These are phyloP conservation scores for Beauveria scarabaeidicola DNA, from an alignment of 2,329 filamentous ascomycete species.

Conservation along the genomic window DNA sequence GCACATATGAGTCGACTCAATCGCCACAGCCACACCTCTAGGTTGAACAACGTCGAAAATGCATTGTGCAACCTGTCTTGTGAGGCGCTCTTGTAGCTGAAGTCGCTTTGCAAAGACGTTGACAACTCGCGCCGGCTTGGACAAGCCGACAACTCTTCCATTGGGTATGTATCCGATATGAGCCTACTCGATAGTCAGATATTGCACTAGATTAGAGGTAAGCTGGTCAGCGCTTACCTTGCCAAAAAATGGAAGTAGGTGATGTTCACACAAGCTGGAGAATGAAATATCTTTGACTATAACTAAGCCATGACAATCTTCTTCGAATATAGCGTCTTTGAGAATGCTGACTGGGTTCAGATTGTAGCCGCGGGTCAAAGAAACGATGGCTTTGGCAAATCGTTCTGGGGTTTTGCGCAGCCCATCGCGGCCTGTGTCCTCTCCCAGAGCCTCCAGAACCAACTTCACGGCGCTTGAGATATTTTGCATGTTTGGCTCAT, in stretches of 20 bases:
- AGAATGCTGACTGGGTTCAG: background rate
- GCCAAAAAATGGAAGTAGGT: background rate
- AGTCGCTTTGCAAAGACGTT: background rate
- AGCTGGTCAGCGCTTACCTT: background rate
- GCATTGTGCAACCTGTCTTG: background rate
- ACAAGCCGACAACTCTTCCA: background rate
- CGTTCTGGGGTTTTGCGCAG: background rate
- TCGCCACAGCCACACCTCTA: background rate
- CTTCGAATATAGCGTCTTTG: background rate
- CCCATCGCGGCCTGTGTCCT: background rate
- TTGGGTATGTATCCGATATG: background rate
- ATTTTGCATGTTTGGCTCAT: background rate
- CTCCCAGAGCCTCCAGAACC: background rate
- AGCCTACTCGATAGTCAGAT: background rate
- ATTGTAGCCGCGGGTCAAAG: background rate
- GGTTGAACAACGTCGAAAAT: background rate
- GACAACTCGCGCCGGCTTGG: background rate
- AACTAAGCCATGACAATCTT: background rate
- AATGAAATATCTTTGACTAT: background rate
- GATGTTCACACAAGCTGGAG: background rate
- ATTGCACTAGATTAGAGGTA: background rate
- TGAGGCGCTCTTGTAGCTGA: slow-evolving; percentile 2
- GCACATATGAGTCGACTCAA: background rate
- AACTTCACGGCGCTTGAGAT: background rate
- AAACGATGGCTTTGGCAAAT: background rate